Percentiles rank a stretch among this genome's conserved stretches.
Conservation (phyloP, 768 basidiomycete genomes). For the Candolleomyces aberdarensis region DNA sequence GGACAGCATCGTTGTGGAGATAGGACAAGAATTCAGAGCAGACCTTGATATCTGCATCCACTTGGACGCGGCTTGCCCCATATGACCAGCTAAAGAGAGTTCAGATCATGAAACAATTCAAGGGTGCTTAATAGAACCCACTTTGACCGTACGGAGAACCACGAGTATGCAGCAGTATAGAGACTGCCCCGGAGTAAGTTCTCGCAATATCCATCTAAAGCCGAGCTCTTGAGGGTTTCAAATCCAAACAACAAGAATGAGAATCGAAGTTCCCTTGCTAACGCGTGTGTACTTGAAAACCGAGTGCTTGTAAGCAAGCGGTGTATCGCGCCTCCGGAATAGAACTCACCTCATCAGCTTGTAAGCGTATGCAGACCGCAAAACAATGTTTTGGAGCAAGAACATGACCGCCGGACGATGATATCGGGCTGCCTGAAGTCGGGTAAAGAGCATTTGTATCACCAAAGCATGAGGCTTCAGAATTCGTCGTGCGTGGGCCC, state of each 20-base stretch:
- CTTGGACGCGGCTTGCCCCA: constrained; percentile 89
- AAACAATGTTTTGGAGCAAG: constrained; percentile 78
- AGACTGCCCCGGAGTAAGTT: constrained; percentile 68
- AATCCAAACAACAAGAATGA: constrained; percentile 92
- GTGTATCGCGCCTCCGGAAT: not conserved
- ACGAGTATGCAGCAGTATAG: constrained; percentile 79
- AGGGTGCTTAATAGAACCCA: constrained; percentile 36
- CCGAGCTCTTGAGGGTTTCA: constrained; percentile 84
- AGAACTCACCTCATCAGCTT: constrained; percentile 69
- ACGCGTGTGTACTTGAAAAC: constrained; percentile 73
- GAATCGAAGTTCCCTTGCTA: constrained; percentile 88
- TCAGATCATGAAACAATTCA: constrained; percentile 3
- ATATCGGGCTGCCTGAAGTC: constrained; percentile 92
- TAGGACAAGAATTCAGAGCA: constrained; percentile 80
- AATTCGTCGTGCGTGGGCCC: constrained; percentile 65
- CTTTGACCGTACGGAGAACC: constrained; percentile 96
- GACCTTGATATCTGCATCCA: constrained; percentile 85
- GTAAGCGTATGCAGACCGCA: constrained; percentile 73
- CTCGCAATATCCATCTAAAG: constrained; percentile 82
- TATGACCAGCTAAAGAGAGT: constrained; percentile 79
- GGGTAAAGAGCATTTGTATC: constrained; percentile 85
- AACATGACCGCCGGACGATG: constrained; percentile 80
- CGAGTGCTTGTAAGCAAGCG: not conserved
- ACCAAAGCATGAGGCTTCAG: constrained; percentile 83
- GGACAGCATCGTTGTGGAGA: constrained; percentile 69